Percentiles rank a stretch among this genome's conserved stretches.
These are phyloP conservation scores for Saccharum spontaneum DNA, from an alignment of 176 grass and related monocot species.

Conservation along the genomic window DNA sequence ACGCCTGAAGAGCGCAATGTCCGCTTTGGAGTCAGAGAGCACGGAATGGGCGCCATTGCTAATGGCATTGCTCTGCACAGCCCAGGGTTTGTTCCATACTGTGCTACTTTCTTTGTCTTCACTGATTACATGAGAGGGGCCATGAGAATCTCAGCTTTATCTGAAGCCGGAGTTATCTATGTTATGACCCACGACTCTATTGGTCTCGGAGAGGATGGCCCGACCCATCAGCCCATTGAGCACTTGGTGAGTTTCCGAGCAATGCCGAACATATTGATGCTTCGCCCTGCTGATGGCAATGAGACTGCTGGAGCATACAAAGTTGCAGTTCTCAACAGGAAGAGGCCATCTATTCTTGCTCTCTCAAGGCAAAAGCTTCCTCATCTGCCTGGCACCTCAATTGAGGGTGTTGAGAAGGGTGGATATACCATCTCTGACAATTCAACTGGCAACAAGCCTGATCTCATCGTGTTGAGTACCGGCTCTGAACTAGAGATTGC, in stretches of 20 bases:
- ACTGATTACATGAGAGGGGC: constrained; percentile 98
- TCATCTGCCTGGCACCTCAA: constrained; percentile 77
- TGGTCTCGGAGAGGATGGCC: constrained; percentile 95
- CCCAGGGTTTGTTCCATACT: constrained; percentile 86
- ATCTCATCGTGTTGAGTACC: constrained; percentile 69
- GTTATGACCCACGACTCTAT: constrained; percentile 99
- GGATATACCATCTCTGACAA: constrained; percentile 91
- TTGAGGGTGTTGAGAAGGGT: constrained; percentile 95
- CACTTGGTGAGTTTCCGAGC: constrained; percentile 87
- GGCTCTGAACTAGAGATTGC: constrained; percentile 97
- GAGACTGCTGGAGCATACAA: constrained; percentile 99
- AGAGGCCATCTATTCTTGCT: constrained; percentile 87
- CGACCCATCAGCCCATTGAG: constrained; percentile 95
- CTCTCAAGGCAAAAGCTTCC: constrained; percentile 96
- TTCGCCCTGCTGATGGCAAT: constrained; percentile 91
- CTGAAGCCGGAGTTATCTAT: constrained; percentile 78
- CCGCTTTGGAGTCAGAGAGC: constrained; percentile 94
- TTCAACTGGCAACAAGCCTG: constrained; percentile 84
- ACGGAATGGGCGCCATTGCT: constrained; percentile 91
- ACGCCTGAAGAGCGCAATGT: constrained; percentile 96
- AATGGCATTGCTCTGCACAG: constrained; percentile 92
- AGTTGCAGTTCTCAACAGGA: constrained; percentile 77
- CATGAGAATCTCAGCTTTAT: constrained; percentile 91
- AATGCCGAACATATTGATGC: constrained; percentile 97
- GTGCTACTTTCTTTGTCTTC: constrained; percentile 99